Evolutionary conservation across 1,284 basidiomycete species (phyloP).

Genomic region (Lentinus polychrous): DNA sequence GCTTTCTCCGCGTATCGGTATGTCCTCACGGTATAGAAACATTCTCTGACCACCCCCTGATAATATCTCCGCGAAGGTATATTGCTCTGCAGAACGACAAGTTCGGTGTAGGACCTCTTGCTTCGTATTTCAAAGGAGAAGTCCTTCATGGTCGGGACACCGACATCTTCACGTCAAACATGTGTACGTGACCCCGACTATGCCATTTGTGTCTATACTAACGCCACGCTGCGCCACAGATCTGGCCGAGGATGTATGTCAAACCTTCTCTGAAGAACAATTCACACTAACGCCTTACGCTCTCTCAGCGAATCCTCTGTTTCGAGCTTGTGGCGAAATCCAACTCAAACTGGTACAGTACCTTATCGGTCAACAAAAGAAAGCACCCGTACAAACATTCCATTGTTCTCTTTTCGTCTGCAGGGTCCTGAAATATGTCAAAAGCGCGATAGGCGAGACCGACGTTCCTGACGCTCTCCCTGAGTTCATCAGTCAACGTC

Average conservation of each 20-base stretch:
- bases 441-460: constrained; percentile 91
- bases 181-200: constrained; percentile 51
- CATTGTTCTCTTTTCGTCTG: not conserved
- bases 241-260: constrained; percentile 75
- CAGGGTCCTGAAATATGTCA: constrained; percentile 94
- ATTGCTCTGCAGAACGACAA: constrained; percentile 89
- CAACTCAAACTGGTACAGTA: constrained; percentile 70
- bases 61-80: constrained; percentile 38
- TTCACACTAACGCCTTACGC: constrained; percentile 6
- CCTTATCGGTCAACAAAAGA: constrained; percentile 1
- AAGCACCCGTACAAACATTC: not conserved
- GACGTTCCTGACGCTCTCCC: constrained; percentile 92
- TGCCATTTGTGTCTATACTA: constrained; percentile 3
- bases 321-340: constrained; percentile 95
- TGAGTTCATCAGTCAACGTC: constrained; percentile 92
- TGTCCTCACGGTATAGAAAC: constrained; percentile 54
- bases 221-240: constrained; percentile 34
- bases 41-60: not conserved
- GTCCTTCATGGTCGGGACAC: constrained; percentile 85
- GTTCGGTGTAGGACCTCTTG: constrained; percentile 81
- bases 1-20: constrained; percentile 88
- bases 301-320: constrained; percentile 81
- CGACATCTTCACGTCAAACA: constrained; percentile 92
- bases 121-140: constrained; percentile 97
- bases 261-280: not conserved